Percentiles rank a stretch among this genome's conserved stretches.
These are phyloP conservation scores for Trametes meyenii DNA, from an alignment of 768 basidiomycete species.

Conservation along the genomic window DNA sequence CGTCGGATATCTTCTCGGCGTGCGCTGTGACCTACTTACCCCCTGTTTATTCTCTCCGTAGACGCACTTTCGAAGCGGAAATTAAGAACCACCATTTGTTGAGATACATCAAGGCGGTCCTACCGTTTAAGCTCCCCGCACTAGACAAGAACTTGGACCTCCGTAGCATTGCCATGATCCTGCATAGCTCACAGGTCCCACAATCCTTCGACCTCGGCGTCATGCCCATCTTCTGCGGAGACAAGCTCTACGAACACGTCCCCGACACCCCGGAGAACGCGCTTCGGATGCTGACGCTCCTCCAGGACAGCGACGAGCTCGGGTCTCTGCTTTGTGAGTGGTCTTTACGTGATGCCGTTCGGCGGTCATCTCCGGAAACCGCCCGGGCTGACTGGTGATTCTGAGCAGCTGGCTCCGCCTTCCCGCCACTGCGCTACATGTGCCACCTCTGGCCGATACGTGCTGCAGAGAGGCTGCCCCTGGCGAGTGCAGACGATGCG, in stretches of 20 bases:
- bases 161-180: not conserved
- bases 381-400: not conserved
- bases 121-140: too few relatives aligned
- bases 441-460: not conserved
- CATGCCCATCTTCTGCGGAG: conserved; percentile 3
- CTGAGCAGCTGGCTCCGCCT: not conserved
- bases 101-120: too few relatives aligned
- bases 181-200: not conserved
- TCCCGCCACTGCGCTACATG: not conserved
- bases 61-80: too few relatives aligned
- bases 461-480: not conserved
- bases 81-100: too few relatives aligned
- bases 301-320: not conserved
- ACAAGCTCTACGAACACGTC: not conserved
- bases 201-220: not conserved
- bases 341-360: not conserved
- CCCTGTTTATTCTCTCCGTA: too few relatives aligned
- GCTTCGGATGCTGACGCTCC: not conserved
- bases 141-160: not conserved
- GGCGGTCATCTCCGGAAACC: too few relatives aligned
- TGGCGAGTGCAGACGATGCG: not conserved
- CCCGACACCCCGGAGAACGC: not conserved
- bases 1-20: too few relatives aligned
- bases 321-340: not conserved
- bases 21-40: too few relatives aligned